These are phyloP conservation scores for Vitis rotundifolia DNA, from an alignment of 164 flowering plant genomes.

Conservation along the genomic window DNA sequence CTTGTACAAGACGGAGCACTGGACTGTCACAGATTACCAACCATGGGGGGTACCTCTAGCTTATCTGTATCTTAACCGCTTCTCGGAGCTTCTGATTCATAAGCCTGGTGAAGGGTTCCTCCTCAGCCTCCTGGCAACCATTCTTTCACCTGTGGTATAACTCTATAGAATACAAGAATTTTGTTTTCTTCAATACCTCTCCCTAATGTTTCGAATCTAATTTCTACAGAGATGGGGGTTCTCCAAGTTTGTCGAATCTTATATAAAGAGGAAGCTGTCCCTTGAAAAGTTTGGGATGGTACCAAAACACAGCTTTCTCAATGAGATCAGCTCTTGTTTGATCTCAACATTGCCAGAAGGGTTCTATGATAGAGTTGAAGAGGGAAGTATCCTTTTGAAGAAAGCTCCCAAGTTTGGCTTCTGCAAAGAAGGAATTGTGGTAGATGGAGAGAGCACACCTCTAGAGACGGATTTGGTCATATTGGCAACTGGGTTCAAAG, in stretches of 20 bases:
- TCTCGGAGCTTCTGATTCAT: slow-evolving; percentile 61
- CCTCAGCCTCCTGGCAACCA: slow-evolving; percentile 41
- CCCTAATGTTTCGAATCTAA: too few relatives aligned
- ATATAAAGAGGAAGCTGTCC: slow-evolving; percentile 41
- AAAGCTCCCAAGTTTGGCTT: slow-evolving; percentile 48
- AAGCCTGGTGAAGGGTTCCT: slow-evolving; percentile 69
- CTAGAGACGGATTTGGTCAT: slow-evolving; percentile 57
- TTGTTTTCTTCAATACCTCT: neutral
- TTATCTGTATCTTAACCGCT: slow-evolving; percentile 43
- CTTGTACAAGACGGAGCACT: slow-evolving; percentile 45
- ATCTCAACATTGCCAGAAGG: slow-evolving; percentile 38
- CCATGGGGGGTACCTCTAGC: slow-evolving; percentile 55
- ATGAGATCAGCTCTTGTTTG: slow-evolving; percentile 39
- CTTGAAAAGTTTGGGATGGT: slow-evolving; percentile 53
- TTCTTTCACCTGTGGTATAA: slow-evolving; percentile 57
- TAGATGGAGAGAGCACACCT: slow-evolving; percentile 36
- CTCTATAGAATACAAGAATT: neutral
- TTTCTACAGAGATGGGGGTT: slow-evolving; percentile 46
- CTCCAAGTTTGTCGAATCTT: slow-evolving; percentile 60
- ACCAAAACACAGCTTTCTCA: slow-evolving; percentile 55
- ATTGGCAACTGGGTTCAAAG: slow-evolving; percentile 61
- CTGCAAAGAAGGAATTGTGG: slow-evolving; percentile 44
- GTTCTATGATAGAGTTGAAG: slow-evolving; percentile 57
- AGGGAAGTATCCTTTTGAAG: slow-evolving; percentile 61
- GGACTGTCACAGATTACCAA: slow-evolving; percentile 49